These are phyloP conservation scores for Pezicula neosporulosa DNA, from an alignment of 2,329 filamentous ascomycete species.

Conservation along the genomic window DNA sequence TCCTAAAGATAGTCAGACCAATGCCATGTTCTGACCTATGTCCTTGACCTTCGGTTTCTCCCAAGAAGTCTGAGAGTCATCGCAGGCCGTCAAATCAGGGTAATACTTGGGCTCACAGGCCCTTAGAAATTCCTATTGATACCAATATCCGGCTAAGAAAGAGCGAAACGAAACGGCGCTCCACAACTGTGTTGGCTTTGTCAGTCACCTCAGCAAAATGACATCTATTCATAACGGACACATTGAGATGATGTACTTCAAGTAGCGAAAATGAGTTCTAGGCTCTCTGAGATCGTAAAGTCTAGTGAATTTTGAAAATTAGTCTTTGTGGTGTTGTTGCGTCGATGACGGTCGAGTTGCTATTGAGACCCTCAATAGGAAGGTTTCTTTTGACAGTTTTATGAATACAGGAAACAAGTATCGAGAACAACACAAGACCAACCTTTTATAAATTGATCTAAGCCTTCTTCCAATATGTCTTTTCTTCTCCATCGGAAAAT, in stretches of 20 bases:
- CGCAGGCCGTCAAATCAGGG: no score
- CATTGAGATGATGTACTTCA: background rate
- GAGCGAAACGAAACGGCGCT: no score
- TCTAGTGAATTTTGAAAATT: background rate
- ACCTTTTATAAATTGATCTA: background rate
- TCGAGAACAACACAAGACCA: background rate
- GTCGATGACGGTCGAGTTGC: background rate
- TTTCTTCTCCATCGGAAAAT: constrained; percentile 2
- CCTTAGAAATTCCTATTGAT: no score
- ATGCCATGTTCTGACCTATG: no score
- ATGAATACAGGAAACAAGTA: background rate
- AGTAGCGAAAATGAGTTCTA: background rate
- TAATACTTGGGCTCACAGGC: no score
- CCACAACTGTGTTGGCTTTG: no score
- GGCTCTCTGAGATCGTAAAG: background rate
- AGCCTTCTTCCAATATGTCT: constrained; percentile 9
- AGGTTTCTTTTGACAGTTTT: background rate
- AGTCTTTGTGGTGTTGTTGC: background rate
- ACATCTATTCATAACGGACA: no score
- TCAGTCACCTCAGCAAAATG: no score
- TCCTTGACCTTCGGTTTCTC: no score
- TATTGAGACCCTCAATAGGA: constrained; percentile 3
- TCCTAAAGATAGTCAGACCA: no score
- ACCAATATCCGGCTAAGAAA: no score
- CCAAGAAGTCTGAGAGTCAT: no score